Conservation (phyloP, 345 rosid genomes). For the Gossypium herbaceum region DNA sequence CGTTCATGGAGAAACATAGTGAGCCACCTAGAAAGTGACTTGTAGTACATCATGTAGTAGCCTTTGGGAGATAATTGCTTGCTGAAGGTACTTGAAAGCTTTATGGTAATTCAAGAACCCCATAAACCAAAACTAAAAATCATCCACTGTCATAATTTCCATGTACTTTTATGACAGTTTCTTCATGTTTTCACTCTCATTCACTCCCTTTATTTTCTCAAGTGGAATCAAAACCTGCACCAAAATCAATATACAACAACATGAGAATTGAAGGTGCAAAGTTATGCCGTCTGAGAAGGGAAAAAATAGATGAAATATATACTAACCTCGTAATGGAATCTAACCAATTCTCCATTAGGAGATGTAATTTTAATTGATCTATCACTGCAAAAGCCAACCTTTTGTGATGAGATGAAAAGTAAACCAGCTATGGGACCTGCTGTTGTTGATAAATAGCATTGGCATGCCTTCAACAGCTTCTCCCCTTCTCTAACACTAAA, state of each 20-base stretch:
- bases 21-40: constrained; percentile 24
- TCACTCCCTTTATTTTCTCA: constrained; percentile 46
- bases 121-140: constrained; percentile 89
- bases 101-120: constrained; percentile 73
- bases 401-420: constrained; percentile 42
- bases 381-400: constrained; percentile 43
- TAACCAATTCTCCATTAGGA: constrained; percentile 32
- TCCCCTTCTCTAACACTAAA: constrained; percentile 44
- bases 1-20: constrained; percentile 54
- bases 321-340: constrained; percentile 43
- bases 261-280: not conserved
- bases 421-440: constrained; percentile 56
- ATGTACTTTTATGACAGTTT: constrained; percentile 67
- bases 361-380: constrained; percentile 38
- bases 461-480: constrained; percentile 42
- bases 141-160: constrained; percentile 58
- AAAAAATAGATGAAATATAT: not conserved
- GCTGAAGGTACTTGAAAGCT: constrained; percentile 55
- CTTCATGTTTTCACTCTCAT: constrained; percentile 49
- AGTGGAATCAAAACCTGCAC: constrained; percentile 56
- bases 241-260: not conserved
- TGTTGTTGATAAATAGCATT: constrained; percentile 55
- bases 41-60: constrained; percentile 13
- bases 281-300: not conserved
- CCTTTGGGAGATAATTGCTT: constrained; percentile 32